These are phyloP conservation scores for Fusarium torreyae DNA, from an alignment of 2,329 filamentous ascomycete species.

Conservation along the genomic window DNA sequence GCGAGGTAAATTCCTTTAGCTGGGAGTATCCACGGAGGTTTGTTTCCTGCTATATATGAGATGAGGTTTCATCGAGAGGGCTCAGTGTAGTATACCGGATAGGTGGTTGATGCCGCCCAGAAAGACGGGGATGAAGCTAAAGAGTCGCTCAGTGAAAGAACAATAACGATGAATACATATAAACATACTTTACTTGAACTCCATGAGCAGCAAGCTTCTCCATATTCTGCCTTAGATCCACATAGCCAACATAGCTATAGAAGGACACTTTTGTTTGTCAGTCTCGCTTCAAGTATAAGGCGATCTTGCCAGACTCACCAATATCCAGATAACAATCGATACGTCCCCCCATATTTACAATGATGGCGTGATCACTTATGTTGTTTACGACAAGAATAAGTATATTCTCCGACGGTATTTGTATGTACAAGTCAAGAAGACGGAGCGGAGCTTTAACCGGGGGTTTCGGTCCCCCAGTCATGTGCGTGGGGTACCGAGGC, in stretches of 20 bases:
- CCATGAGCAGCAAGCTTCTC: slow-evolving; percentile 69
- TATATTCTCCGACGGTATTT: slow-evolving; percentile 6
- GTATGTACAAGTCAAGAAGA: neutral
- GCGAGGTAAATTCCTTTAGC: slow-evolving; percentile 74
- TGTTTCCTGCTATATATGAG: slow-evolving; percentile 70
- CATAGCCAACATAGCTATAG: slow-evolving; percentile 71
- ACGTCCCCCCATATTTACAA: slow-evolving; percentile 66
- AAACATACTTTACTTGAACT: slow-evolving; percentile 75
- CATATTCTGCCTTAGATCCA: slow-evolving; percentile 71
- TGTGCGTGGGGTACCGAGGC: slow-evolving; percentile 45
- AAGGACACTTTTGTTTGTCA: slow-evolving; percentile 69
- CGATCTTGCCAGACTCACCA: slow-evolving; percentile 60
- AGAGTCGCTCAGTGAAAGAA: neutral
- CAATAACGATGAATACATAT: neutral
- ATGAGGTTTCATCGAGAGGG: neutral
- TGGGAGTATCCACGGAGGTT: slow-evolving; percentile 79
- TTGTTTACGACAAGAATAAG: neutral
- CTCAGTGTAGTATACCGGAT: slow-evolving; percentile 60
- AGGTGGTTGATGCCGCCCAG: slow-evolving; percentile 76
- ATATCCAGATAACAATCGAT: slow-evolving; percentile 79
- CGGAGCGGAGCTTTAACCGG: slow-evolving; percentile 6
- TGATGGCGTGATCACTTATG: neutral
- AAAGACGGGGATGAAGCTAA: slow-evolving; percentile 79
- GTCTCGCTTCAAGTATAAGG: neutral
- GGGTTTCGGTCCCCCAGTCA: slow-evolving; percentile 17